Evolutionary conservation across 1,284 basidiomycete genomes (phyloP).

Genomic region (Sporisorium sorghi): DNA sequence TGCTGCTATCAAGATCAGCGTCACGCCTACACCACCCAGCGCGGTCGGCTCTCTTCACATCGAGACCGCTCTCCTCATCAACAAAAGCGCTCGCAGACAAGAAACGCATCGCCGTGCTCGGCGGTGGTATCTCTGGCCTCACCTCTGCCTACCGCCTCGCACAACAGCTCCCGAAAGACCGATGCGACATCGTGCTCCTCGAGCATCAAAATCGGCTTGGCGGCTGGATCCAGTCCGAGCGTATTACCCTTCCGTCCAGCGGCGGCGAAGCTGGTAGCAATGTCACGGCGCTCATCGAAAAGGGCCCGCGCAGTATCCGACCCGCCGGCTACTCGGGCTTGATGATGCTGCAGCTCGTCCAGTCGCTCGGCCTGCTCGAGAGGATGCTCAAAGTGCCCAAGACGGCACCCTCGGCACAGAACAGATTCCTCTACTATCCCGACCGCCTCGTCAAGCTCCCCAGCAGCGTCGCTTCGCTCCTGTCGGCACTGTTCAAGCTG

Average conservation of each 20-base stretch:
- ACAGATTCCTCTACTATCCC: slow-evolving; percentile 79
- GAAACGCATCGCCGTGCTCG: slow-evolving; percentile 75
- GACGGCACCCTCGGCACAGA: slow-evolving; percentile 78
- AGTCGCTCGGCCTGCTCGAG: slow-evolving; percentile 76
- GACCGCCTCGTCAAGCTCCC: slow-evolving; percentile 73
- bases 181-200: slow-evolving; percentile 75
- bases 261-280: too few species aligned
- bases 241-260: slow-evolving; percentile 69
- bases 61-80: slow-evolving; percentile 16
- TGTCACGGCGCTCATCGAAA: slow-evolving; percentile 56
- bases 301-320: slow-evolving; percentile 64
- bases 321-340: slow-evolving; percentile 59
- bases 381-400: slow-evolving; percentile 77
- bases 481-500: slow-evolving; percentile 56
- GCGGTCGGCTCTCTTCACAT: background rate
- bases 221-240: slow-evolving; percentile 83
- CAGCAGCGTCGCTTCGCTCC: slow-evolving; percentile 71
- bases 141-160: slow-evolving; percentile 83
- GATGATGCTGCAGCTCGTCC: slow-evolving; percentile 79
- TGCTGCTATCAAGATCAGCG: slow-evolving; percentile 37
- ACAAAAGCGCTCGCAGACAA: slow-evolving; percentile 22
- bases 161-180: slow-evolving; percentile 74
- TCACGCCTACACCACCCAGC: slow-evolving; percentile 9
- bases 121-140: slow-evolving; percentile 84
- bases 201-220: slow-evolving; percentile 79